A percentile compares a stretch with the other conserved stretches of the same genome.
Evolutionary conservation across 345 rosid species (phyloP).

Genomic region (Populus tremula): DNA sequence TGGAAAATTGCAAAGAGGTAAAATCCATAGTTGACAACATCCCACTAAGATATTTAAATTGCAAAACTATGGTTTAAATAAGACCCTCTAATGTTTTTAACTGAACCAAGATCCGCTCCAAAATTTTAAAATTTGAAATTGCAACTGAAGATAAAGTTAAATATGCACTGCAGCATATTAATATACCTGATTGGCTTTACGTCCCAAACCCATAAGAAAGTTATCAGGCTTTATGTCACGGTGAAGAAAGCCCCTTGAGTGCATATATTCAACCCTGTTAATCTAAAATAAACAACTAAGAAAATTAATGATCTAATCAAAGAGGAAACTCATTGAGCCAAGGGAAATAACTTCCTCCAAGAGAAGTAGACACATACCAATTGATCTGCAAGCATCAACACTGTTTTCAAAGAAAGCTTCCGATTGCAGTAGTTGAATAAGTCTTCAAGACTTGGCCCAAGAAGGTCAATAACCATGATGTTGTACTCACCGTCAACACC

Average conservation of each 20-base stretch:
- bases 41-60: too few species aligned
- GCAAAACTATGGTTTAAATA: too few species aligned
- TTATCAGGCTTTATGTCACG: constrained; percentile 34
- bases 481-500: constrained; percentile 31
- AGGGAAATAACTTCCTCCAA: not conserved
- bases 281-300: constrained; percentile 14
- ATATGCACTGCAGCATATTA: too few species aligned
- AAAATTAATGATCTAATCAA: not conserved
- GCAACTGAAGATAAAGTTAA: too few species aligned
- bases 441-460: constrained; percentile 31
- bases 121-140: too few species aligned
- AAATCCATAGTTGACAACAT: too few species aligned
- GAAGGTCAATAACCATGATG: constrained; percentile 28
- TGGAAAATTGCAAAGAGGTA: not conserved
- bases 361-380: constrained; percentile 10
- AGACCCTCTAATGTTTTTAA: too few species aligned
- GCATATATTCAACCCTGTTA: constrained; percentile 28
- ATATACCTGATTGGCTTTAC: constrained; percentile 27
- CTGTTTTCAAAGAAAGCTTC: constrained; percentile 24
- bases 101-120: too few species aligned
- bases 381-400: constrained; percentile 30
- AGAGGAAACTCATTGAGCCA: not conserved
- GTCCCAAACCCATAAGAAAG: constrained; percentile 29
- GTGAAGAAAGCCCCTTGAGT: constrained; percentile 29
- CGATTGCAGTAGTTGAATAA: constrained; percentile 29